Evolutionary conservation across 202 grass and related monocot species (phyloP).

Genomic region (Miscanthus sacchariflorus): DNA sequence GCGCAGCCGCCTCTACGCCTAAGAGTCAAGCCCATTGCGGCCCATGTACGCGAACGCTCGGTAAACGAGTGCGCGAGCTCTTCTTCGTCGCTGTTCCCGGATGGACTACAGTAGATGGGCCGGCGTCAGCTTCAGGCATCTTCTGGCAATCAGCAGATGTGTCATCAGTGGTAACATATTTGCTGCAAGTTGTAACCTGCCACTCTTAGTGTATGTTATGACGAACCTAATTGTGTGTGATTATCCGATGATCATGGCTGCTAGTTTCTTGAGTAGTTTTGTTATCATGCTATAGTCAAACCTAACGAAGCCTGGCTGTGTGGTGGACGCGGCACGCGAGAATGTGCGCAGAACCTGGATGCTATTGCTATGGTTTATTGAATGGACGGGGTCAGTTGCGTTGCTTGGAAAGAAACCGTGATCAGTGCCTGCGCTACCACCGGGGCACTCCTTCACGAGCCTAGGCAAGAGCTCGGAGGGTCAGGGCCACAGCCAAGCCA

Average conservation of each 20-base stretch:
- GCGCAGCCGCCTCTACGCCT: too few relatives aligned
- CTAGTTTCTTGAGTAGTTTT: too few relatives aligned
- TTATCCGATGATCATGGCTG: neutral
- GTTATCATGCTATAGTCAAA: neutral
- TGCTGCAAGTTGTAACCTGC: neutral
- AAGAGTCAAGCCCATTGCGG: too few relatives aligned
- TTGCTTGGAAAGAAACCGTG: too few relatives aligned
- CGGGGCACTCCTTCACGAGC: neutral
- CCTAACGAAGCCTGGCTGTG: neutral
- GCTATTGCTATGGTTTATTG: neutral
- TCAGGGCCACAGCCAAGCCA: neutral
- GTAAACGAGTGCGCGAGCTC: too few relatives aligned
- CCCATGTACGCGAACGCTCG: too few relatives aligned
- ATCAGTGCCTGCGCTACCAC: too few relatives aligned
- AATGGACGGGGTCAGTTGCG: neutral
- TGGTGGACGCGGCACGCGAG: neutral
- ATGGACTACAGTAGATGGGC: too few relatives aligned
- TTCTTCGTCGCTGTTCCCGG: too few relatives aligned
- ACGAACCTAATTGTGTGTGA: neutral
- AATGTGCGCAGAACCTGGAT: neutral
- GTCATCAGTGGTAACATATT: neutral
- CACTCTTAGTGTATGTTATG: neutral
- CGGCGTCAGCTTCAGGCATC: too few relatives aligned
- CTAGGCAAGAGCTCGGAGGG: neutral
- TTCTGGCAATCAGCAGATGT: too few relatives aligned